Percentiles rank a stretch among this genome's conserved stretches.
These are phyloP conservation scores for Hymenoscyphus albidus DNA, from an alignment of 2,329 filamentous ascomycete genomes.

Conservation along the genomic window DNA sequence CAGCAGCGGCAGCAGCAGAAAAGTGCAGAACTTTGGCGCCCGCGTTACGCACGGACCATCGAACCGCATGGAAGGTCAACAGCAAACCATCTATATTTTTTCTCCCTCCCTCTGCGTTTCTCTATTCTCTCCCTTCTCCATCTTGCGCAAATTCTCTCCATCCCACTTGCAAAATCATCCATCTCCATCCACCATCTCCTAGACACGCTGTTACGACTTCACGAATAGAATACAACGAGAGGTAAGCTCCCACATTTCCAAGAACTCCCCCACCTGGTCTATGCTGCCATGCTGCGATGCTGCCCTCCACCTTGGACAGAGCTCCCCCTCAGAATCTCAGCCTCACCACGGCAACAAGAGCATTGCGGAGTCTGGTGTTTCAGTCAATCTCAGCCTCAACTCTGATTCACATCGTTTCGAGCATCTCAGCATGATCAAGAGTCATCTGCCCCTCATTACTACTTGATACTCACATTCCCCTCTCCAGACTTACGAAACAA, in stretches of 20 bases:
- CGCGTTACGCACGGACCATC: neutral
- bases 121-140: neutral
- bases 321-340: slow-evolving; percentile 12
- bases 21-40: neutral
- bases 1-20: no score
- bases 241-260: slow-evolving; percentile 9
- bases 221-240: slow-evolving; percentile 15
- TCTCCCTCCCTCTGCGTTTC: neutral
- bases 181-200: slow-evolving; percentile 9
- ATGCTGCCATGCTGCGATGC: neutral
- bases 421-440: neutral
- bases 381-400: neutral
- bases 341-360: slow-evolving; percentile 20
- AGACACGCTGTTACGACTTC: slow-evolving; percentile 10
- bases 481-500: slow-evolving; percentile 15
- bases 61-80: slow-evolving; percentile 12
- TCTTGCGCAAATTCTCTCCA: slow-evolving; percentile 10
- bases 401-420: slow-evolving; percentile 1
- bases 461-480: slow-evolving; percentile 16
- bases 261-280: neutral
- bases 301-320: slow-evolving; percentile 8
- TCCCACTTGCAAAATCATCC: slow-evolving; percentile 2
- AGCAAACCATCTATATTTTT: slow-evolving; percentile 10
- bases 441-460: neutral
- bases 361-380: slow-evolving; percentile 9